A percentile compares a stretch with the other conserved stretches of the same genome.
Evolutionary conservation across 306 rosid species (phyloP).

Genomic region (Prunus mongolica): DNA sequence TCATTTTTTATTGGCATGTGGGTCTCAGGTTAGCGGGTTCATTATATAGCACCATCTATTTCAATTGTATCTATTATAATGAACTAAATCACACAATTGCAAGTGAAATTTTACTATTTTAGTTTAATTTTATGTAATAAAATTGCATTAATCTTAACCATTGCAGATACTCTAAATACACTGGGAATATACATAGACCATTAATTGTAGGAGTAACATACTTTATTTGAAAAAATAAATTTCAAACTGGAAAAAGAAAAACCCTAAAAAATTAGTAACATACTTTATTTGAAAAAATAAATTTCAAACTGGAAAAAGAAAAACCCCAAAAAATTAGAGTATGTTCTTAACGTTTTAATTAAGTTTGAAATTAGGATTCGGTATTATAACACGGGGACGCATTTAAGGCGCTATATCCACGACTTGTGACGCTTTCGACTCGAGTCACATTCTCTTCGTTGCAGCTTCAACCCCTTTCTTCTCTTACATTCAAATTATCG

Average conservation of each 20-base stretch:
- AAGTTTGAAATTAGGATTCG: neutral
- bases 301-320: neutral
- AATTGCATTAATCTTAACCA: too few species aligned
- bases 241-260: neutral
- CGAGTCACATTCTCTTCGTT: conserved; percentile 2
- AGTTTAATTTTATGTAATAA: too few species aligned
- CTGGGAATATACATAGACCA: too few species aligned
- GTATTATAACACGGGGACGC: neutral
- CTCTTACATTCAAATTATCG: neutral
- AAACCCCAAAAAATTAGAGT: neutral
- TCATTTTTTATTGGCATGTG: too few species aligned
- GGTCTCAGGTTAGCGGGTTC: too few species aligned
- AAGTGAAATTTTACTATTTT: too few species aligned
- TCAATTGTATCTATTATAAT: too few species aligned
- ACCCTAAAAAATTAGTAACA: neutral
- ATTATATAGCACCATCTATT: too few species aligned
- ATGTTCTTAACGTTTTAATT: neutral
- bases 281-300: neutral
- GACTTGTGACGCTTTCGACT: neutral
- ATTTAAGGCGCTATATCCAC: neutral
- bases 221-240: neutral
- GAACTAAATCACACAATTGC: too few species aligned
- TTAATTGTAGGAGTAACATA: too few species aligned
- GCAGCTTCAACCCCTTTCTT: neutral
- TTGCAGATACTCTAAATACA: too few species aligned